These are phyloP conservation scores for Neofusicoccum umdonicola DNA, from an alignment of 2,329 filamentous ascomycete species.

Conservation along the genomic window DNA sequence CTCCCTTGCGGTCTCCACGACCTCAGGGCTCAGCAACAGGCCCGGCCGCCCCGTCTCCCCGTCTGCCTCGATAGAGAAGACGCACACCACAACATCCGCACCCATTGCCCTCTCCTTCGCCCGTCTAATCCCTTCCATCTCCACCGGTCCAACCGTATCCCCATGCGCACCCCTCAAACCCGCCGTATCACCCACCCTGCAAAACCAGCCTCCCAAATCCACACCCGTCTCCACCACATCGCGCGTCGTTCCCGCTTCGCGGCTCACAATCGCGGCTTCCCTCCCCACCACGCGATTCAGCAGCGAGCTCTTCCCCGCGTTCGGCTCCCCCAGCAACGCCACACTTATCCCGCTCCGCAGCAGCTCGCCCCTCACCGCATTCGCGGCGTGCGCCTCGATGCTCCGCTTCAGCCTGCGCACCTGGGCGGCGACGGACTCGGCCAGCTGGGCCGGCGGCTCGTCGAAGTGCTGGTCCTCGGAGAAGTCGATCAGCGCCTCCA, in stretches of 20 bases:
- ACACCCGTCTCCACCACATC: conserved; percentile 91
- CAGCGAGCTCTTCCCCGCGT: conserved; percentile 91
- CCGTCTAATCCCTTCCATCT: conserved; percentile 85
- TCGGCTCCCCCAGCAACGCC: conserved; percentile 84
- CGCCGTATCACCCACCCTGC: conserved; percentile 93
- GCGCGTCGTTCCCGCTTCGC: conserved; percentile 87
- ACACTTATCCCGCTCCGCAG: conserved; percentile 81
- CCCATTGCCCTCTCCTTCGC: conserved; percentile 77
- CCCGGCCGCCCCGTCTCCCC: conserved; percentile 25
- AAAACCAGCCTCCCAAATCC: conserved; percentile 85
- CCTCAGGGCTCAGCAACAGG: conserved; percentile 54
- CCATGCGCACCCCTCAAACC: conserved; percentile 59
- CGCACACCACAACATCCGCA: conserved; percentile 80
- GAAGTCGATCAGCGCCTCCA: conserved; percentile 96
- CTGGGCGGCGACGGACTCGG: conserved; percentile 66
- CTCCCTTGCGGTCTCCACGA: conserved; percentile 52
- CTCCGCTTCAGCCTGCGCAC: conserved; percentile 60
- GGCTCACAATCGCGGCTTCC: conserved; percentile 92
- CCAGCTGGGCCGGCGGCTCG: conserved; percentile 71
- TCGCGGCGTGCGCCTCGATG: conserved; percentile 69
- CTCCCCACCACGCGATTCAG: conserved; percentile 87
- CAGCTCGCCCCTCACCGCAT: conserved; percentile 78
- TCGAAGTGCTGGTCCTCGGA: conserved; percentile 97
- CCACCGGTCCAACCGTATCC: conserved; percentile 65
- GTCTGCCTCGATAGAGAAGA: conserved; percentile 66